These are phyloP conservation scores for Saccharomyces jurei DNA, from an alignment of 805 yeast genomes.

Conservation along the genomic window DNA sequence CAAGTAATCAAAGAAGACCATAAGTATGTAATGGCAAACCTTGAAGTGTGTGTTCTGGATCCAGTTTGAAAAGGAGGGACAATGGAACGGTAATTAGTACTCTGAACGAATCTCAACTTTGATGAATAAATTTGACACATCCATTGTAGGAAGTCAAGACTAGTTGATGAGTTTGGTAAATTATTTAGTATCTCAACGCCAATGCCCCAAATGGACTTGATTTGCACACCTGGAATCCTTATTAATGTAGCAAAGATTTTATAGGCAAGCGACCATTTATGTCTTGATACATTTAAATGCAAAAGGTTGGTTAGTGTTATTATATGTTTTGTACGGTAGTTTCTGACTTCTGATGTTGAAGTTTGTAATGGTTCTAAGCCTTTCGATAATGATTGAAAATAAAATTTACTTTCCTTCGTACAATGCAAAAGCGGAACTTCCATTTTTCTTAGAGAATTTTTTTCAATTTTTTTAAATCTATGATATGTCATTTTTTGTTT, in stretches of 20 bases:
- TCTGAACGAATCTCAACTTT: slow-evolving; percentile 17
- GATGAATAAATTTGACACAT: slow-evolving; percentile 23
- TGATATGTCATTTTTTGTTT: slow-evolving; percentile 15
- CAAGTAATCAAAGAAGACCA: slow-evolving; percentile 19
- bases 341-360: slow-evolving; percentile 4
- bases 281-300: slow-evolving; percentile 39
- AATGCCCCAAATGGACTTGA: slow-evolving; percentile 53
- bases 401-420: slow-evolving; percentile 7
- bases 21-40: slow-evolving; percentile 22
- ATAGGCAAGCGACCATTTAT: slow-evolving; percentile 51
- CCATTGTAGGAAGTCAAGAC: slow-evolving; percentile 23
- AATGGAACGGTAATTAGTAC: slow-evolving; percentile 13
- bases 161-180: slow-evolving; percentile 4
- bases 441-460: slow-evolving; percentile 10
- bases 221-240: slow-evolving; percentile 42
- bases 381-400: slow-evolving; percentile 12
- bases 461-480: slow-evolving; percentile 14
- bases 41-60: slow-evolving; percentile 25
- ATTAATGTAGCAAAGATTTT: slow-evolving; percentile 43
- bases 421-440: slow-evolving; percentile 10
- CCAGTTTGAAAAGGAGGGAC: slow-evolving; percentile 27
- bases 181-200: slow-evolving; percentile 47
- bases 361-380: slow-evolving; percentile 16
- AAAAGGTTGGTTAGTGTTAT: slow-evolving; percentile 35
- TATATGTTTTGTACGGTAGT: slow-evolving; percentile 18